phyloP scores from a whole-genome alignment of 164 flowering plant genomes.

The Chloranthus sessilifolius region DNA sequence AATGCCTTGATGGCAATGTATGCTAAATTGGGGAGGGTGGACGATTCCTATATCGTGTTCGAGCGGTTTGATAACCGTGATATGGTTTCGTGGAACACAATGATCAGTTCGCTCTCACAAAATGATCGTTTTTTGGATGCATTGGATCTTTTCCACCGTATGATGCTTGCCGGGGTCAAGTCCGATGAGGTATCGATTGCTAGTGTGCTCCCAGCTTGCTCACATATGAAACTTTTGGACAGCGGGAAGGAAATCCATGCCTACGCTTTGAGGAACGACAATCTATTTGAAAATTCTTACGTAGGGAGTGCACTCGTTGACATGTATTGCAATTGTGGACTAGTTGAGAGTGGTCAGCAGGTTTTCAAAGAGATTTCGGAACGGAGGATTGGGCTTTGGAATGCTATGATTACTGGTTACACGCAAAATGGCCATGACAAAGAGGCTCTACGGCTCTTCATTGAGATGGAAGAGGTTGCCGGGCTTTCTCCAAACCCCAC shows the following conservation, averaged over 20 bases:
- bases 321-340: conserved; percentile 72
- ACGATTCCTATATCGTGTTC: conserved; percentile 40
- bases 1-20: conserved; percentile 82
- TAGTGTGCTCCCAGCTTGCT: conserved; percentile 75
- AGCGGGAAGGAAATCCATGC: conserved; percentile 71
- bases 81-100: conserved; percentile 77
- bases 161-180: conserved; percentile 43
- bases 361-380: conserved; percentile 45
- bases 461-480: conserved; percentile 42
- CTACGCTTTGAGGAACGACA: conserved; percentile 43
- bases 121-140: conserved; percentile 55
- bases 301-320: conserved; percentile 78
- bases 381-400: conserved; percentile 52
- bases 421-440: conserved; percentile 46
- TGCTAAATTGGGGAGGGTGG: conserved; percentile 50
- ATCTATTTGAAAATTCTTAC: conserved; percentile 42
- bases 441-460: conserved; percentile 53
- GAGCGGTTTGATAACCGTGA: conserved; percentile 40
- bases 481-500: conserved; percentile 57
- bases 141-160: conserved; percentile 28
- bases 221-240: conserved; percentile 52
- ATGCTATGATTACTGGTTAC: conserved; percentile 83
- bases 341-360: conserved; percentile 40
- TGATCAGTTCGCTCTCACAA: conserved; percentile 56
- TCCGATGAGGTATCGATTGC: conserved; percentile 72